Conservation (phyloP, 2,329 filamentous ascomycete genomes). For the Penicillium hordei region DNA sequence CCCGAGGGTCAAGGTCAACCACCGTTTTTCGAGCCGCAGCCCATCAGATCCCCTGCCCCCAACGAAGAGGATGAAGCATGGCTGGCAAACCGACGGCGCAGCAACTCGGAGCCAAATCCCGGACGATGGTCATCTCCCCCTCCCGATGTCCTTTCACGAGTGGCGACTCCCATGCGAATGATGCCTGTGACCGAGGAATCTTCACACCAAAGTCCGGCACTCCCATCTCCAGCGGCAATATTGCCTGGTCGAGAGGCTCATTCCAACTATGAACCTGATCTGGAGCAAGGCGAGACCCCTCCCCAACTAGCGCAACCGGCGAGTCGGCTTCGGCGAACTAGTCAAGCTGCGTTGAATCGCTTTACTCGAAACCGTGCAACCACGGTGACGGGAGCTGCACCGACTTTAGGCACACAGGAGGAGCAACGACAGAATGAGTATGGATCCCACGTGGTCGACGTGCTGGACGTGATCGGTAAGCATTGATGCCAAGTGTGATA, state of each 20-base stretch:
- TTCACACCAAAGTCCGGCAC: slow-evolving; percentile 20
- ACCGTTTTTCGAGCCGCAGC: slow-evolving; percentile 18
- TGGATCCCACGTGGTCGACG: slow-evolving; percentile 62
- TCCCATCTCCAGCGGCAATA: slow-evolving; percentile 5
- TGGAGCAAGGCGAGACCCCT: slow-evolving; percentile 16
- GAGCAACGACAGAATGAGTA: slow-evolving; percentile 49
- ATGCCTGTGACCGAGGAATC: slow-evolving; percentile 36
- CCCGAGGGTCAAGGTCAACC: slow-evolving; percentile 11
- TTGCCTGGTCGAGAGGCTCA: background rate
- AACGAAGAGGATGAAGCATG: slow-evolving; percentile 30
- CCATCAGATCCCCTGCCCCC: slow-evolving; percentile 16
- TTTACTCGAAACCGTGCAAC: slow-evolving; percentile 37
- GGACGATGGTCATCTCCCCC: slow-evolving; percentile 34
- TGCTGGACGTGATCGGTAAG: slow-evolving; percentile 68
- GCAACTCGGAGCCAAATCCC: slow-evolving; percentile 43
- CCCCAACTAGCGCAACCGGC: slow-evolving; percentile 17
- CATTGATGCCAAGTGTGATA: slow-evolving; percentile 6
- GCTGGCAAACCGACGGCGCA: slow-evolving; percentile 38
- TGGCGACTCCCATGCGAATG: slow-evolving; percentile 32
- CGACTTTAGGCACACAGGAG: slow-evolving; percentile 14
- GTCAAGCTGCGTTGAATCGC: slow-evolving; percentile 32
- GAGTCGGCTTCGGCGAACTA: slow-evolving; percentile 34
- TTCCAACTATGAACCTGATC: slow-evolving; percentile 3
- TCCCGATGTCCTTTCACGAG: slow-evolving; percentile 20
- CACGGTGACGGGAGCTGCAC: slow-evolving; percentile 28